Percentiles rank a stretch among this genome's conserved stretches.
Conservation (phyloP, 2,329 filamentous ascomycete genomes). For the Didymellaceae sp. region DNA sequence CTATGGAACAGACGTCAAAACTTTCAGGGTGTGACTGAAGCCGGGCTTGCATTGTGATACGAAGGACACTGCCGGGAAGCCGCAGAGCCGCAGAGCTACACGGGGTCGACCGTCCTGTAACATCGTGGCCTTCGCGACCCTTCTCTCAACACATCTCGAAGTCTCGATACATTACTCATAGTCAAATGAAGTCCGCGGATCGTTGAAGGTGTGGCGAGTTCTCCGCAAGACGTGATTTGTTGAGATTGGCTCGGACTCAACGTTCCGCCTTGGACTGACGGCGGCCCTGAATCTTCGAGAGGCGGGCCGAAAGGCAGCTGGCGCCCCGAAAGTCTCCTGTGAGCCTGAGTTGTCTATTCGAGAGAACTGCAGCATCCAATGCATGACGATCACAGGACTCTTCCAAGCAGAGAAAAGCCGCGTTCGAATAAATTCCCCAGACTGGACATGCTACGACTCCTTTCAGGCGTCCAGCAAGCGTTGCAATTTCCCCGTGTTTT, state of each 20-base stretch:
- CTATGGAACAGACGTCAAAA: not conserved
- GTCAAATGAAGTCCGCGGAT: not conserved
- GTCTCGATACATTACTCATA: not conserved
- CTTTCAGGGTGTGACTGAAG: not conserved
- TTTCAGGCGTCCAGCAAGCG: not conserved
- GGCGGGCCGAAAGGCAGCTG: constrained; percentile 11
- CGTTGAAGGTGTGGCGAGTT: constrained; percentile 23
- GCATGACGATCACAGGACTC: too few species aligned
- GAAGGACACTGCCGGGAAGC: not conserved
- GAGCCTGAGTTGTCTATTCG: too few species aligned
- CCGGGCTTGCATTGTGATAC: not conserved
- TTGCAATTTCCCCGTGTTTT: not conserved
- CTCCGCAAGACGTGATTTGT: constrained; percentile 24
- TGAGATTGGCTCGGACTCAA: not conserved
- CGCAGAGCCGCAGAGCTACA: constrained; percentile 2
- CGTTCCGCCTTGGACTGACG: not conserved
- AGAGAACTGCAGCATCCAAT: too few species aligned
- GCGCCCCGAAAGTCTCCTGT: not conserved
- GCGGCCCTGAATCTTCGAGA: not conserved
- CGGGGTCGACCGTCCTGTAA: not conserved
- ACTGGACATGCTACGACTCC: too few species aligned
- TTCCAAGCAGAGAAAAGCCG: too few species aligned
- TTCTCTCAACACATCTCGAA: constrained; percentile 1
- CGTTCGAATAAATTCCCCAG: too few species aligned
- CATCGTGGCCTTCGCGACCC: not conserved